Conservation (phyloP, 176 grass and related monocot species). For the Pharus latifolius region DNA sequence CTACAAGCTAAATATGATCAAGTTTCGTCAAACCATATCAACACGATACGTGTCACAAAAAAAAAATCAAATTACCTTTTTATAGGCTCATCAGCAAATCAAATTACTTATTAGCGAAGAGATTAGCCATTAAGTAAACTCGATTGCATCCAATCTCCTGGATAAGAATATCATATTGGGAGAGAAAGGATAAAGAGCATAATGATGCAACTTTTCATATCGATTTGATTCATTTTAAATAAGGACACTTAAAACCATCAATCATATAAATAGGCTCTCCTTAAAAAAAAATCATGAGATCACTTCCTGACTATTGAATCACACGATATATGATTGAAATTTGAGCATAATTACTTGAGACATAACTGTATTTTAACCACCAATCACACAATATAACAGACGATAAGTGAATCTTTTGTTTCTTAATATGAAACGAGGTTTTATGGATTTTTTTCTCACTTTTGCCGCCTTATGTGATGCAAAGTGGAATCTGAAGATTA, state of each 20-base stretch:
- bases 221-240: not conserved
- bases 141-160: not conserved
- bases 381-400: too few relatives aligned
- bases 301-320: too few relatives aligned
- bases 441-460: too few relatives aligned
- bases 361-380: too few relatives aligned
- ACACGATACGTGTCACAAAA: conserved; percentile 4
- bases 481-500: too few relatives aligned
- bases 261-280: not conserved
- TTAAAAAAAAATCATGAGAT: too few relatives aligned
- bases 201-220: not conserved
- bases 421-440: too few relatives aligned
- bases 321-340: too few relatives aligned
- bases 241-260: not conserved
- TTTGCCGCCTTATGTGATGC: not conserved
- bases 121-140: not conserved
- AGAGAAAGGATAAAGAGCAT: not conserved
- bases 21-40: not conserved
- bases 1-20: too few relatives aligned
- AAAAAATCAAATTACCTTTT: not conserved
- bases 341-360: too few relatives aligned
- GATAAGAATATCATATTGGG: not conserved
- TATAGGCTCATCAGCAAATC: not conserved
- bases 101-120: not conserved
- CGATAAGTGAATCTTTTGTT: too few relatives aligned